Conservation (phyloP, 805 yeast genomes). For the Nakazawaea ernobii region DNA sequence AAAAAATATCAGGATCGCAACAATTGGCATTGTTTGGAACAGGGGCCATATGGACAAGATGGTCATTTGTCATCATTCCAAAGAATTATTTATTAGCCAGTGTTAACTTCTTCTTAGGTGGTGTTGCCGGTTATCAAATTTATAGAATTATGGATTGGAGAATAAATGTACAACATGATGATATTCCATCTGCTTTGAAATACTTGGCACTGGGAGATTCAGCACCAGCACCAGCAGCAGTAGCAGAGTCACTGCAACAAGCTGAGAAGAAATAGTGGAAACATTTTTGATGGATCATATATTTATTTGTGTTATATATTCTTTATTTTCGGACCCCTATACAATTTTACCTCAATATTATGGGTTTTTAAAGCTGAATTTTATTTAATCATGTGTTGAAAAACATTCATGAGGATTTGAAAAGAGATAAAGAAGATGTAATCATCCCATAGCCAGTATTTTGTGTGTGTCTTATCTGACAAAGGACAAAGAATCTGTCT, state of each 20-base stretch:
- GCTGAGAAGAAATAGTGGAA: neutral
- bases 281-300: no score
- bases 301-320: no score
- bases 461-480: neutral
- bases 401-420: no score
- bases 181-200: slow-evolving; percentile 45
- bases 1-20: slow-evolving; percentile 84
- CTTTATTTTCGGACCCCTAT: no score
- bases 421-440: no score
- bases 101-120: slow-evolving; percentile 88
- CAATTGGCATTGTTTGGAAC: slow-evolving; percentile 84
- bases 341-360: no score
- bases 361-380: no score
- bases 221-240: neutral
- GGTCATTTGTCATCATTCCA: slow-evolving; percentile 93
- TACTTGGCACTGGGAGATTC: slow-evolving; percentile 50
- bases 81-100: slow-evolving; percentile 82
- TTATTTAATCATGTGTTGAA: no score
- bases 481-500: no score
- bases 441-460: neutral
- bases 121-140: slow-evolving; percentile 84
- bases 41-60: slow-evolving; percentile 95
- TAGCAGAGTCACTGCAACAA: neutral
- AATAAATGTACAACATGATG: slow-evolving; percentile 49
- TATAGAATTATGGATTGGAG: slow-evolving; percentile 68